Base-by-base conservation (phyloP, 148 eudicot species). In the Cornus kousa region DNA sequence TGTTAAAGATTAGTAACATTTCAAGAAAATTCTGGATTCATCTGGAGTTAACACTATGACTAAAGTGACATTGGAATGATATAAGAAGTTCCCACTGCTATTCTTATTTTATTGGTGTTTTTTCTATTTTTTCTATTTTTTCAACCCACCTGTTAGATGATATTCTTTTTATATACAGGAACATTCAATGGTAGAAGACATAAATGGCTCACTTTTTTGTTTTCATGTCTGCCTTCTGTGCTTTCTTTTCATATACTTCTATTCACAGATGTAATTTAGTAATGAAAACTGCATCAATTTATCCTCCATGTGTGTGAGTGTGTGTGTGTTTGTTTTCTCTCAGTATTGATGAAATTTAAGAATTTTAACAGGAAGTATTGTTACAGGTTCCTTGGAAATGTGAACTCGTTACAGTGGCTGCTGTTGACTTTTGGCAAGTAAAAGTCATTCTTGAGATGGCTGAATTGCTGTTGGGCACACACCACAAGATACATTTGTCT, bases 301-400 rank as follows among this genome's bases (percentile, higher is more conserved):
- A 7, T 24, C 53, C 50, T 53, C 71, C 43, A 4, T 2, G 48
- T 6, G 48, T 9, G 48, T 43, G 48, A 3, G 10, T 43, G 48
- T 9, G 10, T 6, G 8, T 43, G 50, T 31, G 5, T 43, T 33
- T 67, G 48, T 24, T 22, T 76, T 73, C 59, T 68, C 53, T 13
- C 9, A n/a, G 6, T 73, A 3, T 43, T 60, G 59, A 65, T 71
- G 17, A 17, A 53, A 4, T 67, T 22, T 6, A 73, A 65, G 32
- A 40, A 20, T 16, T 80, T 13, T 28, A 68, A 71, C 64, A 80
- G 72, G 53, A 72, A 72, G 5, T 73, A 35, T 78, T 79, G 75
- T 82, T 66, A 71, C 90, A 90, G 93, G 89, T 82, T 67, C 68
- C 80, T 85, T 81, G 90, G 71, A 83, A 57, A 5, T 68, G 50